phyloP scores from a whole-genome alignment of 164 flowering plant species.

The Macadamia tetraphylla region DNA sequence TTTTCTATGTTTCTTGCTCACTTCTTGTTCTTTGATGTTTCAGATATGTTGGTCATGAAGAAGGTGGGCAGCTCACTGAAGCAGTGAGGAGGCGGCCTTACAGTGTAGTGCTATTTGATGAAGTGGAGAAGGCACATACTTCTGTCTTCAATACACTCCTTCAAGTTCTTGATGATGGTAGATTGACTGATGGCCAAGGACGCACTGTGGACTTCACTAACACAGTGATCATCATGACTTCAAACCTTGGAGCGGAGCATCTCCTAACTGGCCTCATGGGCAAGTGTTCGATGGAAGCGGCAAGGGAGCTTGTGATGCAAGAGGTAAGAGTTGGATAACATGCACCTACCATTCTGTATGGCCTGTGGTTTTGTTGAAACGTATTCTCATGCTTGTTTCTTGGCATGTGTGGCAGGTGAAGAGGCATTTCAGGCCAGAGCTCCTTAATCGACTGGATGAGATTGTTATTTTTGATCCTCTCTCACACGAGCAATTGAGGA shows the following conservation, averaged over 20 bases:
- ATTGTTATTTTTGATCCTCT: conserved; percentile 85
- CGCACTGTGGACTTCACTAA: conserved; percentile 84
- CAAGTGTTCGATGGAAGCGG: conserved; percentile 58
- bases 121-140: conserved; percentile 84
- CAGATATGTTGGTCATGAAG: conserved; percentile 93
- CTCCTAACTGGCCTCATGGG: conserved; percentile 63
- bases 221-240: conserved; percentile 88
- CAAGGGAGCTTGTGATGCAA: conserved; percentile 63
- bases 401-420: conserved; percentile 43
- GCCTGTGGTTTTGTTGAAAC: not conserved
- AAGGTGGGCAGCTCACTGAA: conserved; percentile 97
- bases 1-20: not conserved
- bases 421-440: conserved; percentile 76
- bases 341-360: too few relatives aligned
- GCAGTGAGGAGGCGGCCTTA: conserved; percentile 86
- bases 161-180: conserved; percentile 92
- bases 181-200: conserved; percentile 94
- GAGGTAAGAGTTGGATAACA: conserved; percentile 33
- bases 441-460: conserved; percentile 84
- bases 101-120: conserved; percentile 80
- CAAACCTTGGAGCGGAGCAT: conserved; percentile 90
- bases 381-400: too few relatives aligned
- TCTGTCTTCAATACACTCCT: conserved; percentile 80
- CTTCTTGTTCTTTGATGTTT: not conserved
- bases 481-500: conserved; percentile 67